phyloP scores from a whole-genome alignment of 768 basidiomycete species.

The Chlorophyllum brunneum region DNA sequence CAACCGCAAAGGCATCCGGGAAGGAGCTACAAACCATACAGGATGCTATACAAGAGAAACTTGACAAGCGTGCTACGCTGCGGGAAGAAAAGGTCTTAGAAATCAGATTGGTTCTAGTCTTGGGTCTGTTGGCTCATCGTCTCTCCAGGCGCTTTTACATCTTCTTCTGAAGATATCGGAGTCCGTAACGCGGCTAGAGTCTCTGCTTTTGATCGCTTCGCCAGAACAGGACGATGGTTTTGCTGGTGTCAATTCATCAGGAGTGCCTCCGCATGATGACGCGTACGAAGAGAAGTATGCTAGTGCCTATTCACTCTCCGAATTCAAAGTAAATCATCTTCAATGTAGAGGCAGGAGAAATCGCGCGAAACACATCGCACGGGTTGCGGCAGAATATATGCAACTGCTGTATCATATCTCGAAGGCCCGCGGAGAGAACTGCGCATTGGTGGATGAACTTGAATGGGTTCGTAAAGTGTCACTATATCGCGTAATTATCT shows the following conservation, averaged over 20 bases:
- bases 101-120: background rate
- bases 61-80: constrained; percentile 68
- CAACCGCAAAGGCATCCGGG: constrained; percentile 49
- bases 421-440: constrained; percentile 76
- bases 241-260: constrained; percentile 29
- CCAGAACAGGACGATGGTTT: constrained; percentile 41
- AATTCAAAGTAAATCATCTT: constrained; percentile 19
- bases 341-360: constrained; percentile 31
- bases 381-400: constrained; percentile 88
- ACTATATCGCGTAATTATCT: constrained; percentile 6
- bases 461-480: constrained; percentile 66
- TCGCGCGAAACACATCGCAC: constrained; percentile 73
- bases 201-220: constrained; percentile 67
- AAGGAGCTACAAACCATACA: constrained; percentile 63
- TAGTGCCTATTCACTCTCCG: background rate
- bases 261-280: constrained; percentile 36
- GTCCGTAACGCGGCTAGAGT: constrained; percentile 83
- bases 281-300: constrained; percentile 39
- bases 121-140: background rate
- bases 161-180: constrained; percentile 91
- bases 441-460: constrained; percentile 76
- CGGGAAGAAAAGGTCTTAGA: constrained; percentile 78
- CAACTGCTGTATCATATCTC: constrained; percentile 87
- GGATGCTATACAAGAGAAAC: constrained; percentile 70
- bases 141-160: constrained; percentile 69